Conservation (phyloP, 805 yeast species). For the Metschnikowia borealis region DNA sequence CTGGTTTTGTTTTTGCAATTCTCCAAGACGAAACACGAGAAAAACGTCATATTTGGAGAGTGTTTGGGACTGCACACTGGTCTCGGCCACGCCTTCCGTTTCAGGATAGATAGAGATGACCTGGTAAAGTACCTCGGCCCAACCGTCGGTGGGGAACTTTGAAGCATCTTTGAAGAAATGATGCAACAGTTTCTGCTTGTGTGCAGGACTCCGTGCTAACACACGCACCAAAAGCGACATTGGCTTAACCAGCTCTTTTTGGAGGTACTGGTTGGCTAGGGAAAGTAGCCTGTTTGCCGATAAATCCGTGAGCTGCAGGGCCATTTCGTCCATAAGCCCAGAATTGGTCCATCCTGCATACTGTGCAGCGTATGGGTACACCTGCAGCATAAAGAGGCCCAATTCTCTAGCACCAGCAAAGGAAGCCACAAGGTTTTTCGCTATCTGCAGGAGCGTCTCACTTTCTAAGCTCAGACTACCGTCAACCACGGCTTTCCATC, state of each 20-base stretch:
- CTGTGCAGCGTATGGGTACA: slow-evolving; percentile 38
- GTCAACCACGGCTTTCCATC: slow-evolving; percentile 31
- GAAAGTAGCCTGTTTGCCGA: slow-evolving; percentile 44
- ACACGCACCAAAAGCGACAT: slow-evolving; percentile 32
- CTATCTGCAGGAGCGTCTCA: slow-evolving; percentile 13
- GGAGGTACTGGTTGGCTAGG: slow-evolving; percentile 7
- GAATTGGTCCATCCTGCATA: slow-evolving; percentile 22
- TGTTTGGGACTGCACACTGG: neutral
- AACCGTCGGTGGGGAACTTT: slow-evolving; percentile 16
- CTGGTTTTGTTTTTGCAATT: slow-evolving; percentile 23
- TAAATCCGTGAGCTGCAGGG: slow-evolving; percentile 40
- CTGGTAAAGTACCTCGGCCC: slow-evolving; percentile 47
- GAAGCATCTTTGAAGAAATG: slow-evolving; percentile 3
- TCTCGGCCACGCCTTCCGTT: slow-evolving; percentile 14
- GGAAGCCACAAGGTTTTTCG: slow-evolving; percentile 40
- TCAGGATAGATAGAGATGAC: slow-evolving; percentile 41
- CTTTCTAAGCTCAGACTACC: neutral
- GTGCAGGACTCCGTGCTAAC: slow-evolving; percentile 28
- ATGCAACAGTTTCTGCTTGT: slow-evolving; percentile 14
- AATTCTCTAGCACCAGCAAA: slow-evolving; percentile 58
- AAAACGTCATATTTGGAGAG: slow-evolving; percentile 14
- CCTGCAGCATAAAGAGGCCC: slow-evolving; percentile 38
- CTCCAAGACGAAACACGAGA: slow-evolving; percentile 48
- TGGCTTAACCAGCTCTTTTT: slow-evolving; percentile 1
- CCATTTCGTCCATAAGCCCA: slow-evolving; percentile 32